Percentiles rank a stretch among this genome's conserved stretches.
Evolutionary conservation across 352 stramenopile species (phyloP).

Genomic region (Paralagenidium karlingii): DNA sequence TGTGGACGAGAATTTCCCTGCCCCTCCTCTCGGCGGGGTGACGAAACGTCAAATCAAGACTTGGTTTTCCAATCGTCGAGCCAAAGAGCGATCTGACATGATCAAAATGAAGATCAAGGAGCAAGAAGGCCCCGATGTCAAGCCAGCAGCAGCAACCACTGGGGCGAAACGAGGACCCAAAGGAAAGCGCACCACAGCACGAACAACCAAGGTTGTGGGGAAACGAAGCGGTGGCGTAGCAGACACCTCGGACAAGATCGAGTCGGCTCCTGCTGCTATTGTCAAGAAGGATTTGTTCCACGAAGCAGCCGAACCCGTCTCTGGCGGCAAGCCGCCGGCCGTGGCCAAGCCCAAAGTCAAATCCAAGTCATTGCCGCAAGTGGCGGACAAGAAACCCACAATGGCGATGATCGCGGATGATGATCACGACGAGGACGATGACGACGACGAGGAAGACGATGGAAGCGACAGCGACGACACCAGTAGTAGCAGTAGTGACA

Average conservation of each 20-base stretch:
- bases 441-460: constrained; percentile 3
- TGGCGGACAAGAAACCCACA: constrained; percentile 9
- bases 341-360: neutral
- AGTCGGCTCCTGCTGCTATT: constrained; percentile 14
- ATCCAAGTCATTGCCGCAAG: neutral
- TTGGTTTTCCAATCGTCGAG: constrained; percentile 74
- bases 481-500: constrained; percentile 5
- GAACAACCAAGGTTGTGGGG: constrained; percentile 2
- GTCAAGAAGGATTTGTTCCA: constrained; percentile 3
- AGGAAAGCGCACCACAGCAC: neutral
- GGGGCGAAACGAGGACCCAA: neutral
- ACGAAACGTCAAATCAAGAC: constrained; percentile 76
- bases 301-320: neutral
- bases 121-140: constrained; percentile 9
- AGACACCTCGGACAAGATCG: constrained; percentile 24
- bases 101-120: constrained; percentile 70
- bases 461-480: constrained; percentile 9
- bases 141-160: neutral
- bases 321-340: constrained; percentile 3
- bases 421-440: constrained; percentile 9
- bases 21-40: constrained; percentile 18
- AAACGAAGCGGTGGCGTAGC: constrained; percentile 5
- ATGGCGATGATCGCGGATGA: neutral
- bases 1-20: constrained; percentile 33
- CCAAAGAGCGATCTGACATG: constrained; percentile 65